Base-by-base conservation (phyloP, 352 stramenopile species). In the Pythium plurisporium region DNA sequence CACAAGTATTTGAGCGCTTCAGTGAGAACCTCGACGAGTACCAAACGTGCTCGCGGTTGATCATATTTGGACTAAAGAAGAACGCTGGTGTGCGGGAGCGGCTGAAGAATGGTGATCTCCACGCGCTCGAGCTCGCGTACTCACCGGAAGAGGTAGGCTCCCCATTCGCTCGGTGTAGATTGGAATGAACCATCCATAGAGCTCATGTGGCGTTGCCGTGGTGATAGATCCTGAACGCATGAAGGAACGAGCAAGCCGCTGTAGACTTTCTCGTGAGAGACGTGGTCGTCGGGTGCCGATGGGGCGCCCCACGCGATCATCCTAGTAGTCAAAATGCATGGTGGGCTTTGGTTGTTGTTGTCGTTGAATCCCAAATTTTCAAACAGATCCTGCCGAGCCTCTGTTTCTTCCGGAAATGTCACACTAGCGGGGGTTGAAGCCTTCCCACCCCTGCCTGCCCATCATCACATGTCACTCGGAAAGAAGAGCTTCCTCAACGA, bases 21-120 rank as follows among this genome's bases (percentile, higher is more conserved):
- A 89, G 86, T 48, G 76, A 94, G 37, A 90, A 68, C 61, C 83
- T 77, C 41, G 78, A 79, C 12, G 79, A 91, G 47, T 94, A 94
- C 70, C 74, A 74, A 42, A 65, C 69, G 40, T 85, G 88, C 64
- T 76, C 84, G 27, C 81, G 84, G 12, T 80, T 82, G 52, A 82
- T 94, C 61, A 89, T 82, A 33, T 91, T 94, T 66, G 80, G 79
- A 6, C 62, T 94, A 22, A 85, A 87, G 59, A 72, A 79, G 30
- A 88, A 91, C 67, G 62, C 66, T 25, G 61, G 67, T 23, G 75
- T 89, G 53, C 76, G 74, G 20, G 71, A 88, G 30, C 77, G 82
- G 22, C 74, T 94, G 25, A 75, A 86, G 48, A 77, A 73, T 4
- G 81, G 82, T 45, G 62, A 63, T 25, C 63, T 91, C 42, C 81